These are phyloP conservation scores for Diaporthe ampelina DNA, from an alignment of 2,329 filamentous ascomycete species.

Conservation along the genomic window DNA sequence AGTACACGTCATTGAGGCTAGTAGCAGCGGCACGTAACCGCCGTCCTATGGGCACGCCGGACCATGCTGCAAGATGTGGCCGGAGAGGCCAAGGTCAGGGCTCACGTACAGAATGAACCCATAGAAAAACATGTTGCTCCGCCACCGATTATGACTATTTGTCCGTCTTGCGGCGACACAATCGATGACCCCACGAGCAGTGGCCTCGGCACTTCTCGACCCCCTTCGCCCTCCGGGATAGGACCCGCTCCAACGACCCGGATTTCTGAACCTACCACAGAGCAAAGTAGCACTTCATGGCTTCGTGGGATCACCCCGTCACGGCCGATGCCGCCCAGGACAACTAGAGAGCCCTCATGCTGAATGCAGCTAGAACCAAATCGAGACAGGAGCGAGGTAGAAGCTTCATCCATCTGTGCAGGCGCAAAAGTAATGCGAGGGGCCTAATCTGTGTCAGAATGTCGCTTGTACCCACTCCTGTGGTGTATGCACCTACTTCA, in stretches of 20 bases:
- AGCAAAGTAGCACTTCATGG: constrained; percentile 62
- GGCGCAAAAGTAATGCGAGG: constrained; percentile 35
- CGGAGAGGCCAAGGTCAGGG: neutral
- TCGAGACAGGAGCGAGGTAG: constrained; percentile 44
- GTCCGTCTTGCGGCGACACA: constrained; percentile 58
- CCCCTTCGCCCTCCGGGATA: constrained; percentile 11
- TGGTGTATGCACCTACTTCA: constrained; percentile 52
- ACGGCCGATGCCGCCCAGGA: constrained; percentile 61
- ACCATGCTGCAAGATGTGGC: too few species aligned
- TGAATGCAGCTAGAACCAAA: constrained; percentile 59
- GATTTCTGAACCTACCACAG: neutral
- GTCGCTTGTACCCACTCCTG: neutral
- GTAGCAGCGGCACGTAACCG: neutral
- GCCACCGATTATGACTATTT: constrained; percentile 78
- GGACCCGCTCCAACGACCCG: constrained; percentile 41
- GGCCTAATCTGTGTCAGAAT: constrained; percentile 24
- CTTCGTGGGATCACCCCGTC: constrained; percentile 58
- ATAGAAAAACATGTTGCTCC: constrained; percentile 93
- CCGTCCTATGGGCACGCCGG: neutral
- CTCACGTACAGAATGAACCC: constrained; percentile 76
- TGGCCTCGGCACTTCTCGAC: constrained; percentile 59
- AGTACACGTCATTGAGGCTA: neutral
- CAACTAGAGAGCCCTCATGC: constrained; percentile 46
- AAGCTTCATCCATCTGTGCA: neutral
- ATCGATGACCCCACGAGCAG: constrained; percentile 79